Percentiles rank a stretch among this genome's conserved stretches.
Evolutionary conservation across 2,329 filamentous ascomycete species (phyloP).

Genomic region (Pseudogymnoascus sp.): DNA sequence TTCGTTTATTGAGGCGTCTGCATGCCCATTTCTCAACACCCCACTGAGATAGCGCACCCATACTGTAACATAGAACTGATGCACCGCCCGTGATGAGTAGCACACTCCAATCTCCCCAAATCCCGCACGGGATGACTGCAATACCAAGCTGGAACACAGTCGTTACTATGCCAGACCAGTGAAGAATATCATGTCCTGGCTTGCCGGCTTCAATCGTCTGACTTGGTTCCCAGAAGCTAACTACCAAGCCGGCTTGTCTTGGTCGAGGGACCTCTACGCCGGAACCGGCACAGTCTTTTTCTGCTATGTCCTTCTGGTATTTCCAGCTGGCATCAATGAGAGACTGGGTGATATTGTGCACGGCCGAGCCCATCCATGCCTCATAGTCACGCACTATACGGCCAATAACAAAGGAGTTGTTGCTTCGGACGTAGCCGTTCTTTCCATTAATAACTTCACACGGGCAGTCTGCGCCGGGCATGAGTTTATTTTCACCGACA

Average conservation of each 20-base stretch:
- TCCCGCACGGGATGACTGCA: conserved; percentile 13
- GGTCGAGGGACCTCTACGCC: conserved; percentile 19
- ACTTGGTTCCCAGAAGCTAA: conserved; percentile 17
- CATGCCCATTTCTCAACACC: conserved; percentile 36
- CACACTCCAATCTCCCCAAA: conserved; percentile 21
- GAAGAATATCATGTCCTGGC: conserved; percentile 13
- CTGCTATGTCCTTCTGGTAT: neutral
- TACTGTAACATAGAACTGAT: conserved; percentile 29
- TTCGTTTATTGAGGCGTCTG: conserved; percentile 26
- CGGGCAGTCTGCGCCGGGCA: conserved; percentile 29
- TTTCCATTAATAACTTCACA: conserved; percentile 30
- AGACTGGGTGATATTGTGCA: conserved; percentile 11
- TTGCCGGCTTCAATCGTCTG: conserved; percentile 11
- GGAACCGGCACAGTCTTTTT: conserved; percentile 13
- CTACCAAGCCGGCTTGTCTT: conserved; percentile 15
- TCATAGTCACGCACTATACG: conserved; percentile 35
- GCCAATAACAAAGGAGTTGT: conserved; percentile 35
- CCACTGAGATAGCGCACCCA: conserved; percentile 35
- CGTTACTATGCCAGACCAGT: conserved; percentile 20
- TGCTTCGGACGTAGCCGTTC: conserved; percentile 31
- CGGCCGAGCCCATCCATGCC: conserved; percentile 20
- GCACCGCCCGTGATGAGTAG: conserved; percentile 33
- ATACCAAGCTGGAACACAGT: conserved; percentile 16
- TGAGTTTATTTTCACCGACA: conserved; percentile 25
- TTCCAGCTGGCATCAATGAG: conserved; percentile 10